A percentile compares a stretch with the other conserved stretches of the same genome.
phyloP scores from a whole-genome alignment of 1,284 basidiomycete species.

The Ustilago bromivora region DNA sequence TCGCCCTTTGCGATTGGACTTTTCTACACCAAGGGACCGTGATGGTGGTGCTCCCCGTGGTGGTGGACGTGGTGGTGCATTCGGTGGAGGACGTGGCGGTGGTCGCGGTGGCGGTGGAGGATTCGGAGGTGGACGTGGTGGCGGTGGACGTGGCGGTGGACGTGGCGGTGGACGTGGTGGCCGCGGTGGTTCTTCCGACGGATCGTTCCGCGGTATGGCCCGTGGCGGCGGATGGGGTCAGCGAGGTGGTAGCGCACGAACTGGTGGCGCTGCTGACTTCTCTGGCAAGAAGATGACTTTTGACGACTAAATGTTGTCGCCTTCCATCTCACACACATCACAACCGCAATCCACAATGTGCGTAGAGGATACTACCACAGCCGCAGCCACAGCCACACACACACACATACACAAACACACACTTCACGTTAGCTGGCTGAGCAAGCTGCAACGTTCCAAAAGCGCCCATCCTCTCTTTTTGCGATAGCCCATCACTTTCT shows the following conservation, averaged over 20 bases:
- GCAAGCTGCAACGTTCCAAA: slow-evolving; percentile 15
- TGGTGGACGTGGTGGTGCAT: slow-evolving; percentile 72
- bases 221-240: slow-evolving; percentile 70
- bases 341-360: not conserved
- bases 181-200: slow-evolving; percentile 71
- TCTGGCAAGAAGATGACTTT: slow-evolving; percentile 88
- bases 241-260: slow-evolving; percentile 72
- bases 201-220: slow-evolving; percentile 71
- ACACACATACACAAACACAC: no score
- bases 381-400: not conserved
- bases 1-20: slow-evolving; percentile 86
- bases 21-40: slow-evolving; percentile 83
- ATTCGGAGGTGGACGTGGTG: slow-evolving; percentile 57
- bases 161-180: slow-evolving; percentile 78
- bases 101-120: slow-evolving; percentile 20
- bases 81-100: slow-evolving; percentile 72
- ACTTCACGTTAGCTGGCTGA: not conserved
- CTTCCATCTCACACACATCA: not conserved
- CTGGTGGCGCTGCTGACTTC: slow-evolving; percentile 79
- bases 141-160: slow-evolving; percentile 66
- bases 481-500: not conserved
- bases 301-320: slow-evolving; percentile 69
- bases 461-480: slow-evolving; percentile 28
- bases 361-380: slow-evolving; percentile 16
- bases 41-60: slow-evolving; percentile 72